These are phyloP conservation scores for Fagus sylvatica DNA, from an alignment of 306 rosid species.

Conservation along the genomic window DNA sequence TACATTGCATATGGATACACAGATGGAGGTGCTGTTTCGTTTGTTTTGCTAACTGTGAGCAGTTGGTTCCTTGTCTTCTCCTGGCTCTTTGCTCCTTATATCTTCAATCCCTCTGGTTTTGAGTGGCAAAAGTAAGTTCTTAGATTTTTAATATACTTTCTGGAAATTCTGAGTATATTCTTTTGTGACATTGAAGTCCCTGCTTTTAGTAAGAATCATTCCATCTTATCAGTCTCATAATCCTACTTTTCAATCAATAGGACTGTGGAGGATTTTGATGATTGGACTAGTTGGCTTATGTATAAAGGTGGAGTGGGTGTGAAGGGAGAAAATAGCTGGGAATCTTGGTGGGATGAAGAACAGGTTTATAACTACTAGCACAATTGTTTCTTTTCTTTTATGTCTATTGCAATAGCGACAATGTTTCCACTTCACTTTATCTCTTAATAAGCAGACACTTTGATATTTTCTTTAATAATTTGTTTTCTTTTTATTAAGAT, in stretches of 20 bases:
- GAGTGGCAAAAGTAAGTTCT: constrained; percentile 98
- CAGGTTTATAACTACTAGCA: constrained; percentile 51
- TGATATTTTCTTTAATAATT: background rate
- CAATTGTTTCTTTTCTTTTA: background rate
- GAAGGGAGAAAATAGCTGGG: constrained; percentile 98
- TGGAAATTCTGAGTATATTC: background rate
- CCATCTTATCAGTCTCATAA: constrained; percentile 11
- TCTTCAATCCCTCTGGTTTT: constrained; percentile 97
- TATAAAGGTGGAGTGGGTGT: constrained; percentile 98
- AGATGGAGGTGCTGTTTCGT: constrained; percentile 82
- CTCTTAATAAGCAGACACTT: background rate
- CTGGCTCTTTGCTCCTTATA: constrained; percentile 97
- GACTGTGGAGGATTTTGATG: constrained; percentile 98
- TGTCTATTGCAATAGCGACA: background rate
- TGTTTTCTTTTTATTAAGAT: background rate
- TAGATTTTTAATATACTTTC: constrained; percentile 2
- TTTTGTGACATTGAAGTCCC: background rate
- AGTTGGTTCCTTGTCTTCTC: constrained; percentile 99
- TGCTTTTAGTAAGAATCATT: constrained; percentile 7
- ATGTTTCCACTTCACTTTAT: background rate
- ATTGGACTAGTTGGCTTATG: constrained; percentile 98
- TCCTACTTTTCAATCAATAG: constrained; percentile 46
- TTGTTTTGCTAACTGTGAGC: constrained; percentile 76
- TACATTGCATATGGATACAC: constrained; percentile 81
- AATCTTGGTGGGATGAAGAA: constrained; percentile 99